Evolutionary conservation across 257 asterid genomes (phyloP), one percentile per base, ranked within the genome.

Genomic region (Nicotiana paniculata): DNA sequence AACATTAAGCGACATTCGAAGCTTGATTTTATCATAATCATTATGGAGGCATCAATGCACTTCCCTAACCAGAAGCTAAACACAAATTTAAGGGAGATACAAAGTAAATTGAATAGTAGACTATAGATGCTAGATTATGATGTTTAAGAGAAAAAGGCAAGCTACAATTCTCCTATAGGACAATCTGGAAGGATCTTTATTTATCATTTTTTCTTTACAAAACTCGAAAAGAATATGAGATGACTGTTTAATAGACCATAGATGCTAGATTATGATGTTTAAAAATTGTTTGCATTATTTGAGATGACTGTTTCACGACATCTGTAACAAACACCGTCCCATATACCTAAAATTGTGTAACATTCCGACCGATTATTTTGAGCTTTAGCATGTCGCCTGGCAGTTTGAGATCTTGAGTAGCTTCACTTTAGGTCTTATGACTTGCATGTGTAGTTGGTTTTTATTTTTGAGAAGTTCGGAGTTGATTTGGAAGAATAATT

Each of bases 251-350:
- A 21, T 21, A 21, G 24, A 21, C 24, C 24, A 21, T 21, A 21
- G 24, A 21, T 21, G 24, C 24, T 21, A 21, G 24, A 21, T 21
- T 21, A 21, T 21, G 24, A 21, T 21, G 24, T 93, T 90, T 93
- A 10, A 96, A 90, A 85, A 85, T 89, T 89, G 90, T 95, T 88
- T 88, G 95, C 93, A 95, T 95, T 86, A 95, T 95, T 87, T 95
- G 98, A 89, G 93, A 81, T 82, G 92, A 86, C 89, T 95, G 98
- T 79, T 88, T 90, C 88, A 96, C 84, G 32, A 95, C 97, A 84
- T 95, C 93, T 86, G 88, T 91, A 84, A 95, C 97, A 88, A 95
- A 95, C 90, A 81, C 86, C 98, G 93, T 92, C 68, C 98, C 97
- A 55, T 97, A 90, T 85, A 95, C 95, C 99, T 95, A 82, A 9